A percentile compares a stretch with the other conserved stretches of the same genome.
These are phyloP conservation scores for Eucalyptus leucophloia DNA, from an alignment of 345 rosid species.

Conservation along the genomic window DNA sequence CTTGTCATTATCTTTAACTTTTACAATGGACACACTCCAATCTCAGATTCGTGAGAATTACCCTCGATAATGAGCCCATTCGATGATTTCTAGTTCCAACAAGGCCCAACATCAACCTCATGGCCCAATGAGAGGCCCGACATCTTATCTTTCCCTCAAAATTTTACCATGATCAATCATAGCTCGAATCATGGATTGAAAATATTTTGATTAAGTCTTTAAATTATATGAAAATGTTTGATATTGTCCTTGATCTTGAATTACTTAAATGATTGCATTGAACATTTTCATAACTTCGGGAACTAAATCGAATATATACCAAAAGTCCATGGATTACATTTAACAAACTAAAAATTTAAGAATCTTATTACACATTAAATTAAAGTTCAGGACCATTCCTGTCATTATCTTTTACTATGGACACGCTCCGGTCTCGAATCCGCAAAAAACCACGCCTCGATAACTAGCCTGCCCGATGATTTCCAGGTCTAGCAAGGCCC, in stretches of 20 bases:
- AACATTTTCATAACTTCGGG: no score
- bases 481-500: not conserved
- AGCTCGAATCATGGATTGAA: not conserved
- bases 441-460: no score
- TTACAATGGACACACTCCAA: not conserved
- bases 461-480: no score
- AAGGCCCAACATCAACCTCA: not conserved
- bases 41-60: not conserved
- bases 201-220: no score
- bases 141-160: not conserved
- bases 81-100: not conserved
- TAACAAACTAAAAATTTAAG: no score
- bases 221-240: no score
- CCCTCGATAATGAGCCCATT: not conserved
- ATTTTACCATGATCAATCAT: not conserved
- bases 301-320: no score
- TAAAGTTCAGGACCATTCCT: accelerated
- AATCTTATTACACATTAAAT: accelerated
- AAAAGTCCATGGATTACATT: no score
- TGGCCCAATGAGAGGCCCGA: not conserved
- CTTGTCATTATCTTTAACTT: no score
- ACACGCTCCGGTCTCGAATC: no score
- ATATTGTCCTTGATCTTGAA: no score
- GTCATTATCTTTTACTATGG: not conserved
- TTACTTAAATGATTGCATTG: no score